Evolutionary conservation across 768 basidiomycete species (phyloP), one percentile per base, ranked within the genome.

Genomic region (Clitopilus passeckerianus): DNA sequence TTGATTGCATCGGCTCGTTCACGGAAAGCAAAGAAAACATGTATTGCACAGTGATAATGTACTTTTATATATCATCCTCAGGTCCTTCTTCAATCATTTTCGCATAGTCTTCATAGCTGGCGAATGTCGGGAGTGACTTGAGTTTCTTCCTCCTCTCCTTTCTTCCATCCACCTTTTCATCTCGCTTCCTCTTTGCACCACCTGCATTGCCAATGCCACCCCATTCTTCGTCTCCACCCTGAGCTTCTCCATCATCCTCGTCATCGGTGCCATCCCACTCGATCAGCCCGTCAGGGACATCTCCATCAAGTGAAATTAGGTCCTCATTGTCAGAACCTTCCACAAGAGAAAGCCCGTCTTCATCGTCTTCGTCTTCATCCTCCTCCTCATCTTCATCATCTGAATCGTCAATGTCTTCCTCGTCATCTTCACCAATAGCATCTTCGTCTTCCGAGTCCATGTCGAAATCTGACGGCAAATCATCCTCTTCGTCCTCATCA

Each of bases 31-130:
- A 30, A 3, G 27, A 30, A 30, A 30, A 30, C 37, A 41, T 15
- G n/a, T 41, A 41, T 41, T 41, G 12, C 37, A 41, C 12, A 41
- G 5, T 15, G 15, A 41, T 41, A 41, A 12, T 41, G 37, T 41
- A 41, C 37, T 41, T 41, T 41, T 67, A 67, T 15, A 88, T 77
- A 71, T 86, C 75, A 64, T 90, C 87, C 71, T 90, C 88, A 12
- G 84, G 81, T 9, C 76, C 85, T 59, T 89, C 87, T 69, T 93
- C 92, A 59, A 93, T 94, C 83, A 93, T 79, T 74, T 77, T 86
- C 50, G 86, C 88, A 64, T 92, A 94, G 59, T 93, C 91, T 60
- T 94, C 92, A 65, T 93, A 93, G 67, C 84, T 90, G 10, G 91
- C 92, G 68, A 94, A 94, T 34, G 88, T 92, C 5, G 90, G 90